Base-by-base conservation (phyloP, 495 filamentous ascomycete genomes). In the Aspergillus saccharolyticus region DNA sequence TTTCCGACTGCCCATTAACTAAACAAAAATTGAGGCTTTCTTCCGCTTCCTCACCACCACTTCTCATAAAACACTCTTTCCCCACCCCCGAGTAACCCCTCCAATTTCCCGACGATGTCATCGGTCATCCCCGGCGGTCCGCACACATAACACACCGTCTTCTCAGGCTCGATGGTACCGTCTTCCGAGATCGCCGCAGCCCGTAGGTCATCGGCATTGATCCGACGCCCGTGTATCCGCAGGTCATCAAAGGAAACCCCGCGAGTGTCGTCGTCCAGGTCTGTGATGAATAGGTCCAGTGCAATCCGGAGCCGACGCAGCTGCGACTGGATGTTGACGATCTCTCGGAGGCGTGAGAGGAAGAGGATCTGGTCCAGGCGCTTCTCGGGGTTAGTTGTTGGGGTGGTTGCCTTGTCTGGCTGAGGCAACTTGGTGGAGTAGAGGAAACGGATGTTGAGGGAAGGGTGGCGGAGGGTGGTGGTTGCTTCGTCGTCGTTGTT, bases 51-150 rank as follows among this genome's bases (percentile, higher is more conserved):
- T 63, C 53, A 94, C 91, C 91, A 96, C 91, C 90, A 96, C 62
- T 89, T 93, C 72, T 96, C 91, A 63, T 79, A 93, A 39, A 91
- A 69, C 0, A 95, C 86, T 19, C 80, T 75, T 28, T 81, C 68
- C 33, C 71, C 68, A 88, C 81, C 4, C 79, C 83, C 22, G 84
- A 61, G 51, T 18, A 82, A 75, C 1, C 57, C 60, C 3, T 68
- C 62, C 2, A 84, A 66, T 16, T 73, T 71, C n/a, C 75, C 75
- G 0, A 92, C 88, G 59, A 91, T 80, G 54, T 85, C 80, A 70
- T 95, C 90, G 3, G 88, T 93, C 90, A 95, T 94, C 9, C 54
- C 53, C 17, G 87, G 87, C 16, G 89, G 85, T 7, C 91, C 90
- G 65, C 91, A 95, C 0, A 96, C 77, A 65, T 93, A 96, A 42